A percentile compares a stretch with the other conserved stretches of the same genome.
phyloP scores from a whole-genome alignment of 805 yeast genomes.

The Metschnikowia dekortorum region DNA sequence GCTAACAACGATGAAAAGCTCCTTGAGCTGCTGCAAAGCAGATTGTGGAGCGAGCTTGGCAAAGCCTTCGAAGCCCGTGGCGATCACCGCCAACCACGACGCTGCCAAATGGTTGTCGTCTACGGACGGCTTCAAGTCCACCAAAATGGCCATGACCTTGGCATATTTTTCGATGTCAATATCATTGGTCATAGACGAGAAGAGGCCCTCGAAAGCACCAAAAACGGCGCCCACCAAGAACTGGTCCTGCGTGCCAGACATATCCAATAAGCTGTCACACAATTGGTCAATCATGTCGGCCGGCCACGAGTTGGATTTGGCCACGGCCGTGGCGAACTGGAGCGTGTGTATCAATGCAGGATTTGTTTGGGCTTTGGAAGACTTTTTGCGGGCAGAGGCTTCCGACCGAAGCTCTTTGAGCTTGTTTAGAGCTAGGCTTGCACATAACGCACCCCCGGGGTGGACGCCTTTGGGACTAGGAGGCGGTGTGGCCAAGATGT shows the following conservation, averaged over 20 bases:
- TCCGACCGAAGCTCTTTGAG: conserved; percentile 42
- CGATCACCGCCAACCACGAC: conserved; percentile 91
- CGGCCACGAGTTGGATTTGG: conserved; percentile 83
- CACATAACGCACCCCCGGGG: conserved; percentile 66
- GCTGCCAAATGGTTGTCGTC: conserved; percentile 86
- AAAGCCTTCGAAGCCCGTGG: conserved; percentile 60
- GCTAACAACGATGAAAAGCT: conserved; percentile 44
- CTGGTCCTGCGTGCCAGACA: conserved; percentile 81
- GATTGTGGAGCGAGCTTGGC: conserved; percentile 32
- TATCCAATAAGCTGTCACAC: conserved; percentile 70
- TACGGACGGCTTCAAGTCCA: conserved; percentile 74
- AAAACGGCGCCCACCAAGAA: conserved; percentile 79
- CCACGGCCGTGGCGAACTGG: conserved; percentile 68
- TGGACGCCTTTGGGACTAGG: conserved; percentile 75
- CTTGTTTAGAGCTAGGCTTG: conserved; percentile 60
- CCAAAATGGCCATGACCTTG: conserved; percentile 63
- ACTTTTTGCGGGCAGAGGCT: conserved; percentile 27
- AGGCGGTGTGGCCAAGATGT: conserved; percentile 62
- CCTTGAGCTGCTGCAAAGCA: conserved; percentile 55
- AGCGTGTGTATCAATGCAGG: conserved; percentile 67
- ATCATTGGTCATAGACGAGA: conserved; percentile 57
- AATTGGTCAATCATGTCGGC: conserved; percentile 58
- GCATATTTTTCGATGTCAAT: conserved; percentile 61
- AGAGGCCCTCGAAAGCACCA: conserved; percentile 76
- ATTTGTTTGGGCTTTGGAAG: conserved; percentile 45